Percentiles rank a stretch among this genome's conserved stretches.
These are phyloP conservation scores for Ensete glaucum DNA, from an alignment of 176 grass and related monocot species.

Conservation along the genomic window DNA sequence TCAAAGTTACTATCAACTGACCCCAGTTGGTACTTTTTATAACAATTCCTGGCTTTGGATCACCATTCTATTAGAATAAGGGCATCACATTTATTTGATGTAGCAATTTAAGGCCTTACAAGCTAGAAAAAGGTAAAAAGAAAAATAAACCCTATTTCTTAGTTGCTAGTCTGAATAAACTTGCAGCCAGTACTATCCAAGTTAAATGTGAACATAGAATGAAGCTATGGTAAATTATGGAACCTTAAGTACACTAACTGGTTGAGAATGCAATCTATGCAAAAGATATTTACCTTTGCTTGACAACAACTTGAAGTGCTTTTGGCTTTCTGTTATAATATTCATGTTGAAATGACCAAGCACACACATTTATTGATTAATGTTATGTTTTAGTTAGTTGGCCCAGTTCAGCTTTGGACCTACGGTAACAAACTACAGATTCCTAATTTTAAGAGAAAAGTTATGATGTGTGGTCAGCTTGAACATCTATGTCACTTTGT, in stretches of 20 bases:
- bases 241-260: neutral
- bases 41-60: neutral
- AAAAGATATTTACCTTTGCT: neutral
- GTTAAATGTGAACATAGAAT: neutral
- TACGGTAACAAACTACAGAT: too few relatives aligned
- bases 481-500: too few relatives aligned
- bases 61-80: too few relatives aligned
- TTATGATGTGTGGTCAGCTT: too few relatives aligned
- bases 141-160: neutral
- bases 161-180: neutral
- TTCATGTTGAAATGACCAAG: too few relatives aligned
- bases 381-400: too few relatives aligned
- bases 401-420: too few relatives aligned
- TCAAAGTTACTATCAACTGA: neutral
- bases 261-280: neutral
- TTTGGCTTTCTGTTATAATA: neutral
- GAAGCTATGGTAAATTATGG: neutral
- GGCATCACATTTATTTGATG: neutral
- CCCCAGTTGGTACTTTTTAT: neutral
- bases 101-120: neutral
- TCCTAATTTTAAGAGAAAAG: too few relatives aligned
- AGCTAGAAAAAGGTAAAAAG: neutral
- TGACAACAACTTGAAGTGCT: neutral
- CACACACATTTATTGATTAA: too few relatives aligned
- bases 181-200: neutral